Conservation (phyloP, 1,139 yeast genomes). For the Hansenula sp. region DNA sequence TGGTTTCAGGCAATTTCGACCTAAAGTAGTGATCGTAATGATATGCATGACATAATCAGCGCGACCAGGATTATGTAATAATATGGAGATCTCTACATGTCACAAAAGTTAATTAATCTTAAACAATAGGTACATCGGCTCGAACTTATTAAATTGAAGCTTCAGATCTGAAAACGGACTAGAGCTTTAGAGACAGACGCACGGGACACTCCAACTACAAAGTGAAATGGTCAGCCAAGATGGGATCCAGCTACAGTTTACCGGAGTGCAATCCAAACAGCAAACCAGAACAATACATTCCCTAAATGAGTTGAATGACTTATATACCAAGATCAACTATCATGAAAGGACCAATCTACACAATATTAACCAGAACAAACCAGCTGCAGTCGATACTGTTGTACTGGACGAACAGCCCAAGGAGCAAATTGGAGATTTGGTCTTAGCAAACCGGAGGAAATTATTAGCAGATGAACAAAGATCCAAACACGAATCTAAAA, state of each 20-base stretch:
- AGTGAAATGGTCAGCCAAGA: too few relatives aligned
- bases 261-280: not conserved
- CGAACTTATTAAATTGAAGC: too few relatives aligned
- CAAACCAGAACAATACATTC: constrained; percentile 2
- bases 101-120: too few relatives aligned
- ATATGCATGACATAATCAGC: too few relatives aligned
- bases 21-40: too few relatives aligned
- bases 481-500: not conserved
- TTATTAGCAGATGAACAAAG: not conserved
- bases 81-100: too few relatives aligned
- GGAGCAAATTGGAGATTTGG: constrained; percentile 10
- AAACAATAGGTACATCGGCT: too few relatives aligned
- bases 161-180: too few relatives aligned
- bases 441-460: constrained; percentile 7
- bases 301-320: not conserved
- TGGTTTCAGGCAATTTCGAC: too few relatives aligned
- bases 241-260: not conserved
- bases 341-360: not conserved
- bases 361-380: not conserved
- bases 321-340: not conserved
- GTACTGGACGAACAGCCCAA: not conserved
- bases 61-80: too few relatives aligned
- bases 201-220: too few relatives aligned
- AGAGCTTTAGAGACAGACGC: too few relatives aligned
- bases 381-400: not conserved